Evolutionary conservation across 139 green algal genomes (phyloP).

Genomic region (Nannochloris sp.): DNA sequence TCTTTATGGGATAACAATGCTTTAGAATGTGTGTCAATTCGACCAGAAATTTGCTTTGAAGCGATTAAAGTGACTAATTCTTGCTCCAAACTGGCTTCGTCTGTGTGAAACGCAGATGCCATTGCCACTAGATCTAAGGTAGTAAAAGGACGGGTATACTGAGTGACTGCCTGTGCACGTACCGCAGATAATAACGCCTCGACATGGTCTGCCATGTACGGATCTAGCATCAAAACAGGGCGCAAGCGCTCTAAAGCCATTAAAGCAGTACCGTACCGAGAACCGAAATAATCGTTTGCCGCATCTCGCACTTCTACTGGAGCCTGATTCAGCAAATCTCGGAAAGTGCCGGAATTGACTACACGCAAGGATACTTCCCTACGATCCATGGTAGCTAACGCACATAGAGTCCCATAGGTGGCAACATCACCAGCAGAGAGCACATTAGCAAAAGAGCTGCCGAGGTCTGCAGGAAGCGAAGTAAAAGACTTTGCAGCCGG

Average conservation of each 20-base stretch:
- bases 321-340: constrained; percentile 82
- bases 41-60: constrained; percentile 62
- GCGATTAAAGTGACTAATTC: constrained; percentile 70
- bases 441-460: not conserved
- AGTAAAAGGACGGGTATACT: constrained; percentile 83
- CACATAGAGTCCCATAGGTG: constrained; percentile 78
- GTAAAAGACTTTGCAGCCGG: constrained; percentile 36
- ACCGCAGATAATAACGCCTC: constrained; percentile 56
- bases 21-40: constrained; percentile 80
- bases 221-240: constrained; percentile 60
- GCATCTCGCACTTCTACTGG: constrained; percentile 83
- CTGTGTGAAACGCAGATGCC: constrained; percentile 70
- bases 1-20: constrained; percentile 63
- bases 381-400: constrained; percentile 79
- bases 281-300: constrained; percentile 75
- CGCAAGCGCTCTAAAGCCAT: constrained; percentile 49
- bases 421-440: constrained; percentile 59
- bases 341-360: constrained; percentile 75
- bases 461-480: not conserved
- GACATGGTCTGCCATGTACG: constrained; percentile 69
- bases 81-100: constrained; percentile 38
- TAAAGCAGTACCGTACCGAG: constrained; percentile 70
- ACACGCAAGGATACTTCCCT: constrained; percentile 59
- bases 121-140: constrained; percentile 75
- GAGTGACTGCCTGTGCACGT: constrained; percentile 70